phyloP scores from a whole-genome alignment of 2,329 filamentous ascomycete species.

The Sclerotinia spermophila region DNA sequence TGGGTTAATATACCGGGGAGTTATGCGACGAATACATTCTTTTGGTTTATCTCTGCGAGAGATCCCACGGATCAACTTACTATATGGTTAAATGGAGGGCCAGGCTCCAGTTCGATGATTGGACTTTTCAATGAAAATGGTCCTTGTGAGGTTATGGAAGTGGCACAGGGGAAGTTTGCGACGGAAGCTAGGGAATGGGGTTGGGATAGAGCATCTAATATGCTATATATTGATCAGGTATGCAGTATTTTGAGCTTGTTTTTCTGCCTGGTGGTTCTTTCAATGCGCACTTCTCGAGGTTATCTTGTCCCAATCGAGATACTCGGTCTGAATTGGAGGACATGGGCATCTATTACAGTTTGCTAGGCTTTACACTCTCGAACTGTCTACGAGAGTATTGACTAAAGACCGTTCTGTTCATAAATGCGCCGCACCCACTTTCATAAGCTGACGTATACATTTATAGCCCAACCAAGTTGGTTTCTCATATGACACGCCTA shows the following conservation, averaged over 20 bases:
- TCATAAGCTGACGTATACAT: constrained; percentile 36
- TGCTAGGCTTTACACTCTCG: not conserved
- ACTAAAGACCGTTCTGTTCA: not conserved
- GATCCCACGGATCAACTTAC: constrained; percentile 50
- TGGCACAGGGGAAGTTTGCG: constrained; percentile 47
- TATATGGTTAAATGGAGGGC: constrained; percentile 66
- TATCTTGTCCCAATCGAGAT: constrained; percentile 46
- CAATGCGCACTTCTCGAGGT: not conserved
- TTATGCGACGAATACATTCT: constrained; percentile 49
- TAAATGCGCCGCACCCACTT: not conserved
- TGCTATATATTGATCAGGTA: constrained; percentile 52
- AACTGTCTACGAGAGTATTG: not conserved
- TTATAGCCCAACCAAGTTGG: constrained; percentile 65
- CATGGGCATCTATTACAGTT: too few species aligned
- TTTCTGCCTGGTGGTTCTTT: not conserved
- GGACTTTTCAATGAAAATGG: constrained; percentile 61
- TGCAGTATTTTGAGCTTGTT: constrained; percentile 20
- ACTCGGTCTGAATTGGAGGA: constrained; percentile 38
- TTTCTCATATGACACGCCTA: constrained; percentile 62
- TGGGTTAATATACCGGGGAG: constrained; percentile 61
- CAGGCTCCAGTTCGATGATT: constrained; percentile 61
- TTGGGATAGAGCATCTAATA: constrained; percentile 59
- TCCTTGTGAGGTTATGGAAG: constrained; percentile 49
- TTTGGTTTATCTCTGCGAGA: constrained; percentile 47
- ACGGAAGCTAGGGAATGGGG: constrained; percentile 59